These are phyloP conservation scores for Russula lepida DNA, from an alignment of 768 basidiomycete species.

Conservation along the genomic window DNA sequence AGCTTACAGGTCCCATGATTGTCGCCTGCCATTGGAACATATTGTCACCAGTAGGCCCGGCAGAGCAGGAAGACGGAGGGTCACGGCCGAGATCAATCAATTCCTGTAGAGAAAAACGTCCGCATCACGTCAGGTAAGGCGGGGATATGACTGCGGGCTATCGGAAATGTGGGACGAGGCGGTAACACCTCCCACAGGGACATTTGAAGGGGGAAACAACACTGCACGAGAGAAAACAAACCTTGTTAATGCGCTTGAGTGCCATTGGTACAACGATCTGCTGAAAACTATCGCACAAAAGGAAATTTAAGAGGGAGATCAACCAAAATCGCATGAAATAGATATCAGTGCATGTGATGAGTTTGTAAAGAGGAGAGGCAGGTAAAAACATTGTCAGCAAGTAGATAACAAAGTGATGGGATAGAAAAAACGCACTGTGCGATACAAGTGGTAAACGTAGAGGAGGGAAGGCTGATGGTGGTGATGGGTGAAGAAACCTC, in stretches of 20 bases:
- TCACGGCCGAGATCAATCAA: slow-evolving; percentile 98
- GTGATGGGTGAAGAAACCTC: slow-evolving; percentile 22
- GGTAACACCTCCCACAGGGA: background rate
- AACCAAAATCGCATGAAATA: slow-evolving; percentile 29
- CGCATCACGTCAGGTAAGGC: slow-evolving; percentile 7
- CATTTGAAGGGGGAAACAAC: background rate
- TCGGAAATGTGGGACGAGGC: background rate
- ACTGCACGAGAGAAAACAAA: slow-evolving; percentile 27
- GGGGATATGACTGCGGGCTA: background rate
- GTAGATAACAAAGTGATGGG: slow-evolving; percentile 2
- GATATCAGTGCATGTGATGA: slow-evolving; percentile 8
- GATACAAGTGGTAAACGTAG: slow-evolving; percentile 28
- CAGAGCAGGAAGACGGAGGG: slow-evolving; percentile 98
- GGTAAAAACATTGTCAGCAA: background rate
- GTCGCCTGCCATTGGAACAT: slow-evolving; percentile 99
- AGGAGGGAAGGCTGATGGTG: slow-evolving; percentile 24
- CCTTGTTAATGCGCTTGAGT: slow-evolving; percentile 99
- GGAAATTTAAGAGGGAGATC: slow-evolving; percentile 31
- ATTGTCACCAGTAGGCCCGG: slow-evolving; percentile 95
- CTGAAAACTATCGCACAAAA: slow-evolving; percentile 12
- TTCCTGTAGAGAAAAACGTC: slow-evolving; percentile 52
- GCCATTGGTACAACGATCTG: slow-evolving; percentile 51
- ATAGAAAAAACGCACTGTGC: slow-evolving; percentile 16
- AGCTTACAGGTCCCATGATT: slow-evolving; percentile 97
- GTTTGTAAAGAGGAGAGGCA: background rate